These are phyloP conservation scores for Durio zibethinus DNA, from an alignment of 345 rosid species.

Conservation along the genomic window DNA sequence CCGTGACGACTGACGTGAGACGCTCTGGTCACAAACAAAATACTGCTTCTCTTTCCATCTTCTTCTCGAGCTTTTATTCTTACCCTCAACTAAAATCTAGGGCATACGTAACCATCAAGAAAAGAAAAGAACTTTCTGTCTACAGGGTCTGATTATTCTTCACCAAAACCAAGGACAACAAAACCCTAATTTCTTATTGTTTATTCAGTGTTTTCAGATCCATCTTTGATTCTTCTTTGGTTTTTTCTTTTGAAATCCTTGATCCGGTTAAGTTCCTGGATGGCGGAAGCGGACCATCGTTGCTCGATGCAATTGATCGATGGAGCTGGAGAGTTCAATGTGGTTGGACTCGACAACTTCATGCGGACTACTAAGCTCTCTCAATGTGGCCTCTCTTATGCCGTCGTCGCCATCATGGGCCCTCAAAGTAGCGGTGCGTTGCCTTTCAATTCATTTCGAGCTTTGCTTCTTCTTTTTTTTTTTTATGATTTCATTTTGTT, in stretches of 20 bases:
- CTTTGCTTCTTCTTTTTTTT: not conserved
- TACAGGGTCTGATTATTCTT: not conserved
- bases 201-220: slow-evolving; percentile 5
- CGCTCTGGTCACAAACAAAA: not conserved
- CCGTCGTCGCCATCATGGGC: slow-evolving; percentile 85
- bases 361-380: slow-evolving; percentile 42
- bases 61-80: not conserved
- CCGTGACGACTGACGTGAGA: not conserved
- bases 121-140: not conserved
- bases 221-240: not conserved
- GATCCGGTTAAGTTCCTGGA: not conserved
- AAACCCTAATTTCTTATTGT: not conserved
- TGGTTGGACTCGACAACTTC: slow-evolving; percentile 55
- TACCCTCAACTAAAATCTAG: not conserved
- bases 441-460: not conserved
- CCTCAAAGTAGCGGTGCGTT: slow-evolving; percentile 78
- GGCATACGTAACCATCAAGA: not conserved
- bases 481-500: not conserved
- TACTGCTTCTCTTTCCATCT: not conserved
- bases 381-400: slow-evolving; percentile 71
- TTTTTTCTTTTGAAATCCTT: not conserved
- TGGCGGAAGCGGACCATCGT: slow-evolving; percentile 24
- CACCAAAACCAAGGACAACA: not conserved
- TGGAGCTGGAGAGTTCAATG: slow-evolving; percentile 59
- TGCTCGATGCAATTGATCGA: slow-evolving; percentile 60